Evolutionary conservation across 495 filamentous ascomycete species (phyloP).

Genomic region (Glarea lozoyensis): DNA sequence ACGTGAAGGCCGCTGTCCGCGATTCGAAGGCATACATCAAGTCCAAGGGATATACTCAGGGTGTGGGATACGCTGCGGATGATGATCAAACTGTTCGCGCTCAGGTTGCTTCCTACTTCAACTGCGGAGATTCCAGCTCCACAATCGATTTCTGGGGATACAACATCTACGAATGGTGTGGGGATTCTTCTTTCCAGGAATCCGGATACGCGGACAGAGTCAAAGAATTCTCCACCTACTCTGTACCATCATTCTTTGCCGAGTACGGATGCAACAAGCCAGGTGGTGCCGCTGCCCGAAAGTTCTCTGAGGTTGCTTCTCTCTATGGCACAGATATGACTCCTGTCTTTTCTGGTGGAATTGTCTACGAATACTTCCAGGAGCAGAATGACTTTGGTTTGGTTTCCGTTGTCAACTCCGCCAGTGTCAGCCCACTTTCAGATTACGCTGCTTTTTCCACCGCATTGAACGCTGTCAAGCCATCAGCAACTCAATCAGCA

Average conservation of each 20-base stretch:
- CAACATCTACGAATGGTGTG: conserved; percentile 69
- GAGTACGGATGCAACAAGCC: conserved; percentile 64
- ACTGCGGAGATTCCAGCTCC: conserved; percentile 47
- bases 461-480: conserved; percentile 48
- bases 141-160: conserved; percentile 70
- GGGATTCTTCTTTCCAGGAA: conserved; percentile 40
- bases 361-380: conserved; percentile 72
- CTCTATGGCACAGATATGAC: conserved; percentile 57
- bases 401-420: conserved; percentile 39
- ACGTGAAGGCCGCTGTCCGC: conserved; percentile 65
- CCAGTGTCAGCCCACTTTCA: conserved; percentile 37
- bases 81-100: conserved; percentile 49
- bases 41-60: conserved; percentile 48
- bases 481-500: conserved; percentile 39
- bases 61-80: conserved; percentile 61
- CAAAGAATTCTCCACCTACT: conserved; percentile 50
- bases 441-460: conserved; percentile 58
- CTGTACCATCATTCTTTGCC: conserved; percentile 65
- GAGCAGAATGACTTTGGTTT: conserved; percentile 58
- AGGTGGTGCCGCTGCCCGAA: conserved; percentile 35
- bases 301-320: conserved; percentile 55
- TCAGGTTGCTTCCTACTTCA: conserved; percentile 56
- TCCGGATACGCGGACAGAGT: conserved; percentile 54
- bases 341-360: conserved; percentile 61
- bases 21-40: conserved; percentile 66